A percentile compares a stretch with the other conserved stretches of the same genome.
Evolutionary conservation across 2,329 filamentous ascomycete species (phyloP).

Genomic region (Colletotrichum sp.): DNA sequence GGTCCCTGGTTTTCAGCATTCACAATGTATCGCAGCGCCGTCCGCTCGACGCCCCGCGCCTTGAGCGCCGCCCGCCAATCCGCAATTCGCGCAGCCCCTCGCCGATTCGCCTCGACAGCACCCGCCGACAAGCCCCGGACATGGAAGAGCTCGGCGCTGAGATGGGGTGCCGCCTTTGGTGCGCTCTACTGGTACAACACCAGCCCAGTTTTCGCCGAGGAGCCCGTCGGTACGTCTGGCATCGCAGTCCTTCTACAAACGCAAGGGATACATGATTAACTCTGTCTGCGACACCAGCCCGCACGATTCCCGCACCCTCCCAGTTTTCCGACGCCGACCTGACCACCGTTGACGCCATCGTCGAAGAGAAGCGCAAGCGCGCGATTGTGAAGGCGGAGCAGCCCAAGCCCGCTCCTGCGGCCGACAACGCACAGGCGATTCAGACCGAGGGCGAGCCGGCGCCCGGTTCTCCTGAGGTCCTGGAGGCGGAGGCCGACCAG

Average conservation of each 20-base stretch:
- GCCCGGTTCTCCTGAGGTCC: conserved; percentile 48
- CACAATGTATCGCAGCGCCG: conserved; percentile 55
- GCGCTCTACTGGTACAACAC: conserved; percentile 96
- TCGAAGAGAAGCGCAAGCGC: conserved; percentile 66
- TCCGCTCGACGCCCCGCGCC: conserved; percentile 53
- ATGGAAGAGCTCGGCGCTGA: conserved; percentile 78
- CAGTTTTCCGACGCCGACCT: conserved; percentile 62
- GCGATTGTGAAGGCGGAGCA: conserved; percentile 37
- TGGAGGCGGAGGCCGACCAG: conserved; percentile 83
- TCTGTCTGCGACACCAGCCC: conserved; percentile 24
- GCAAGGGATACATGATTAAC: conserved; percentile 9
- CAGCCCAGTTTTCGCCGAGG: conserved; percentile 84
- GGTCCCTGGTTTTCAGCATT: neutral
- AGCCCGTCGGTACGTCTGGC: conserved; percentile 69
- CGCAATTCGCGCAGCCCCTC: conserved; percentile 41
- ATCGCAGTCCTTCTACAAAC: neutral
- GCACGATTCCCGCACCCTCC: conserved; percentile 46
- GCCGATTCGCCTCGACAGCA: conserved; percentile 59
- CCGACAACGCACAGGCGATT: conserved; percentile 20
- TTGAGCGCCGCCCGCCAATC: conserved; percentile 45
- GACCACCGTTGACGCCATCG: conserved; percentile 70
- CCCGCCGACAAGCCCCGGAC: conserved; percentile 72
- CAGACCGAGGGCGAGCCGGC: conserved; percentile 17
- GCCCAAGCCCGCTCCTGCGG: conserved; percentile 24
- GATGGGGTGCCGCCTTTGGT: conserved; percentile 78